Conservation (phyloP, 768 basidiomycete genomes). For the Boletellus sp. region DNA sequence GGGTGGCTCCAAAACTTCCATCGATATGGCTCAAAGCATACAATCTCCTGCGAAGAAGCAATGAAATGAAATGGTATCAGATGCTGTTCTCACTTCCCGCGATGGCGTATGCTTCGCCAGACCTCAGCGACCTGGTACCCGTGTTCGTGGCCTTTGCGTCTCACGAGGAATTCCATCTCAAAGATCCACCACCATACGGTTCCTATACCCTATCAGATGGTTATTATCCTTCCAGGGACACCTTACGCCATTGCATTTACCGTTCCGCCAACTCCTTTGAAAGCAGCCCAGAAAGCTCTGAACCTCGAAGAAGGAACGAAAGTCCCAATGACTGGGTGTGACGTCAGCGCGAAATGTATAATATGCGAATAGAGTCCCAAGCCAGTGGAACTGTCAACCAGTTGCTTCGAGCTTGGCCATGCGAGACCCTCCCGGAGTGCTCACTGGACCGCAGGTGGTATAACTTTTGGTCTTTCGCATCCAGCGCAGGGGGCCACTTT, state of each 20-base stretch:
- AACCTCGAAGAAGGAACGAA: too few relatives aligned
- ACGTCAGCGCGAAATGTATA: too few relatives aligned
- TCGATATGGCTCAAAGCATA: conserved; percentile 27
- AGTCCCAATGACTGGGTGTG: too few relatives aligned
- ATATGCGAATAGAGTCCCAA: too few relatives aligned
- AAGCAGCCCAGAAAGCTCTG: too few relatives aligned
- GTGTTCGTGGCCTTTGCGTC: conserved; percentile 31
- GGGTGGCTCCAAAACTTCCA: conserved; percentile 20
- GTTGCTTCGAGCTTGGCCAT: not conserved
- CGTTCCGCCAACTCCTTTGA: too few relatives aligned
- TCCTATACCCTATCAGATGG: too few relatives aligned
- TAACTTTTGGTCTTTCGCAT: not conserved
- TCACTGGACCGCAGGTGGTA: not conserved
- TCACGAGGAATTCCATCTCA: not conserved
- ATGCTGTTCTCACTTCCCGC: conserved; percentile 31
- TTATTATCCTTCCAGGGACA: too few relatives aligned
- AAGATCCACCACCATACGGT: conserved; percentile 14
- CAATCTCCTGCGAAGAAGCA: conserved; percentile 15
- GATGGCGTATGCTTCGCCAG: conserved; percentile 21
- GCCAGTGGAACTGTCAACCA: not conserved
- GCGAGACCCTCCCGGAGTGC: too few relatives aligned
- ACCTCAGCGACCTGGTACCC: conserved; percentile 8
- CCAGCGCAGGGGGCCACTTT: not conserved
- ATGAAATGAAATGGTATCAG: conserved; percentile 7
- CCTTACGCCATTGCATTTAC: too few relatives aligned